Base-by-base conservation (phyloP, 164 flowering plant genomes). In the Vitis labrusca region DNA sequence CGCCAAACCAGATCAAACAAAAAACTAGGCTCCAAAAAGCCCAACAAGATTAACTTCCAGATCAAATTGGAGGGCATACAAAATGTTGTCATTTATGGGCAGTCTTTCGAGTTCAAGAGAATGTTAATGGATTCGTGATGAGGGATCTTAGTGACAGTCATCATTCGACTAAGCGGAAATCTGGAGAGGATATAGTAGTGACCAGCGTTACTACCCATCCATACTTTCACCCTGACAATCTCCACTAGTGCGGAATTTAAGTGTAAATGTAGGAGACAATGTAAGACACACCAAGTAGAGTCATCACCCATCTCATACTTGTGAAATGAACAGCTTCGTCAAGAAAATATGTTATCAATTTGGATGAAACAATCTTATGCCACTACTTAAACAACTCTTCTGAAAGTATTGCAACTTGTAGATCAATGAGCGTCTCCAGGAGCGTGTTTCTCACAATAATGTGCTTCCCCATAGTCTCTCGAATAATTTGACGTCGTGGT, bases 271-370 rank as follows among this genome's bases (percentile, higher is more conserved):
- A 8, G 93, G 85, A 58, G 98, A 93, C 16, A 98, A 93, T 63
- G 97, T 79, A 76, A 96, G 91, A 92, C 69, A 91, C 97, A 74
- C 99, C 99, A 71, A 96, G 96, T 74, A 96, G 97, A 65, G 98
- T 96, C 97, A 93, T 93, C 66, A 96, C 81, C 99, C 99, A 93
- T 78, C 96, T 92, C 98, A 96, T 96, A 76, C 99, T 96, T 59
- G 98, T 87, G 9, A 97, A 96, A 81, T 96, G 98, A 75, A 93
- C 97, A 74, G 98, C 91, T 83, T 96, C 98, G 74, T 96, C 99
- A 78, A 96, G 93, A 70, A 92, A 96, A 82, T 88, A 93, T 64
- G 98, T 94, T 57, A 96, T 85, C 71, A 96, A 80, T 83, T 94
- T 92, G 58, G 97, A 89, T 61, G 99, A 96, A 52, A 96, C 97